Base-by-base conservation (phyloP, 768 basidiomycete genomes). In the Macrocybe gigantea region DNA sequence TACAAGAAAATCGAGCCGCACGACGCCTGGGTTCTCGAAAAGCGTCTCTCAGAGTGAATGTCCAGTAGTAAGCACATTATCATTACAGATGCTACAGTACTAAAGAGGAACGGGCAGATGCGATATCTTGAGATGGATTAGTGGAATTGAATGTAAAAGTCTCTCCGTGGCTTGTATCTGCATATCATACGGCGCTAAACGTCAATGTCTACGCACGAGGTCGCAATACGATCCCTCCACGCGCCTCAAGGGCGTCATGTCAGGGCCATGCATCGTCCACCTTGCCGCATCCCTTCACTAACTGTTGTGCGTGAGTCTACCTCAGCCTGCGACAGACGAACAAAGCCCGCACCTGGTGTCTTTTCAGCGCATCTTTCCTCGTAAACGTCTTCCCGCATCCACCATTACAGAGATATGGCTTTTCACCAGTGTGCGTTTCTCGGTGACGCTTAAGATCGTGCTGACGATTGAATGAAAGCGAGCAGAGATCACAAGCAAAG, bases 351-450 rank as follows among this genome's bases (percentile, higher is more conserved):
- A 79, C 88, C 79, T 91, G 88, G 62, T 91, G 88, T 51, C 88
- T 78, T 67, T 90, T 91, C 59, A 91, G 66, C 11, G 88, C 88
- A 60, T 91, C 88, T 67, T 90, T 89, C 54, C 88, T 77, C 42
- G 88, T 91, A 60, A 90, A 91, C 2, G 88, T 89, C 72, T 90
- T 90, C 41, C 86, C 87, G 50, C 88, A 91, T 38, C 84, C 85
- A 9, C 85, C 87, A 56, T 89, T 89, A 64, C 88, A 91, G 12
- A 80, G 64, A 66, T 81, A 91, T 7, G 88, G 88, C 62, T 89
- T 90, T 64, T 90, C 88, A 34, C 88, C 88, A 5, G 85, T 85
- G 66, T 90, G 88, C 22, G 86, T 90, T 56, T 90, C 87, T 53
- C 84, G 74, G 66, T 92, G 88, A 33, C 88, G 78, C 61, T 90